These are phyloP conservation scores for Cordyceps javanica DNA, from an alignment of 2,329 filamentous ascomycete genomes.

Conservation along the genomic window DNA sequence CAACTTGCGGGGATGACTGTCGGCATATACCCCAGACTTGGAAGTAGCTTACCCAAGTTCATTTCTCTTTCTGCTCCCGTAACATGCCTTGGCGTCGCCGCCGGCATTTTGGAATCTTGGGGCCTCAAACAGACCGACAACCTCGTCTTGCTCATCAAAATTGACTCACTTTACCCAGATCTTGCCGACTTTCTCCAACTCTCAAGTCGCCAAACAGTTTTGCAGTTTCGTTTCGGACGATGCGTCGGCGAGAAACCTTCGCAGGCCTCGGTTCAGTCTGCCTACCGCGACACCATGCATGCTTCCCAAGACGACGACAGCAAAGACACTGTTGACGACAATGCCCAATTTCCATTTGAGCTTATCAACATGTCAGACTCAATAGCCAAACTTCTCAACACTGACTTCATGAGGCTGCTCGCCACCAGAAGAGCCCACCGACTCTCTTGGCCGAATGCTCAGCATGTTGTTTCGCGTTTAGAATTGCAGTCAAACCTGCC, in stretches of 20 bases:
- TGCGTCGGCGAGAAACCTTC: conserved; percentile 69
- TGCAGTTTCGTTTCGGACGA: conserved; percentile 61
- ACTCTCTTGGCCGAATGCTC: conserved; percentile 16
- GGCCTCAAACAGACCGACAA: conserved; percentile 61
- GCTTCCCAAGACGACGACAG: neutral
- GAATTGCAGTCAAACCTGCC: neutral
- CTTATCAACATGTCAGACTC: conserved; percentile 8
- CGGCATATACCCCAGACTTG: conserved; percentile 47
- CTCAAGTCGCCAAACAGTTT: conserved; percentile 27
- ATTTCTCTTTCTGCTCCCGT: conserved; percentile 65
- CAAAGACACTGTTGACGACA: neutral
- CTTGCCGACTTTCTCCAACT: conserved; percentile 47
- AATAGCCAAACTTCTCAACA: neutral
- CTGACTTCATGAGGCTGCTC: neutral
- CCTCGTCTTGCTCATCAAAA: conserved; percentile 65
- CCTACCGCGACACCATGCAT: conserved; percentile 34
- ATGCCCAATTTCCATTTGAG: neutral
- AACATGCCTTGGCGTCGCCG: conserved; percentile 63
- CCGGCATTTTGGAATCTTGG: conserved; percentile 74
- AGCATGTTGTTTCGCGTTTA: neutral
- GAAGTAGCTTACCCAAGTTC: conserved; percentile 34
- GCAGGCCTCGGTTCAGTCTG: conserved; percentile 42
- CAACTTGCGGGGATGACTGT: conserved; percentile 65
- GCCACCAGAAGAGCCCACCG: neutral
- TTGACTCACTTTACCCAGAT: conserved; percentile 53